Evolutionary conservation across 2,329 filamentous ascomycete species (phyloP).

Genomic region (Davidsoniella virescens): DNA sequence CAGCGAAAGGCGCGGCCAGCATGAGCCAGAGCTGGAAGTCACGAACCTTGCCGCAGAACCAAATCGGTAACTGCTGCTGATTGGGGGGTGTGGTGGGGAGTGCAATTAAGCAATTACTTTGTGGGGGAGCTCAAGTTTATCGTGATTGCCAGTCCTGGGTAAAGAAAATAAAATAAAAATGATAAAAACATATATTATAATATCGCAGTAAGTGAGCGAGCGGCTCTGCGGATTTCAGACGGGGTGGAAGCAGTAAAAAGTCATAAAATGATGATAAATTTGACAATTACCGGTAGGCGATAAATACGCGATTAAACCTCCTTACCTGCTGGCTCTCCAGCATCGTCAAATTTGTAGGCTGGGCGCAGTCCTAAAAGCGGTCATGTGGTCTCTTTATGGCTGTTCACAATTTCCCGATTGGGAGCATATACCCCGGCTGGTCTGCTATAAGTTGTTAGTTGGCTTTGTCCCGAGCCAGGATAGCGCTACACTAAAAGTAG

Average conservation of each 20-base stretch:
- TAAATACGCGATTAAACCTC: neutral
- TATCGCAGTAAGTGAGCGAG: neutral
- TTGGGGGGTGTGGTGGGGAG: too few relatives aligned
- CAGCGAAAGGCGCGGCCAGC: too few relatives aligned
- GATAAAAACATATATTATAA: too few relatives aligned
- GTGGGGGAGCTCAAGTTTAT: too few relatives aligned
- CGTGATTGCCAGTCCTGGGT: neutral
- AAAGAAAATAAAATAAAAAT: too few relatives aligned
- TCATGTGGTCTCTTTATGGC: conserved; percentile 6
- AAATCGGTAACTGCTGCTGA: too few relatives aligned
- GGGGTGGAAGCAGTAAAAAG: neutral
- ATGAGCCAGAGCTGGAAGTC: too few relatives aligned
- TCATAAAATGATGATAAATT: too few relatives aligned
- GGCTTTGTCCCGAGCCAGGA: neutral
- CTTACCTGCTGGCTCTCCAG: neutral
- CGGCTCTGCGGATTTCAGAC: neutral
- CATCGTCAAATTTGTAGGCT: neutral
- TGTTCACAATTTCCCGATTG: conserved; percentile 3
- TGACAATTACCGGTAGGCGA: too few relatives aligned
- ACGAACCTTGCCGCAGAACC: too few relatives aligned
- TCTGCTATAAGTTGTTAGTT: neutral
- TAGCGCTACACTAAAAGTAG: neutral
- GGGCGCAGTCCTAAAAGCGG: conserved; percentile 8
- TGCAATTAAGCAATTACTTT: too few relatives aligned
- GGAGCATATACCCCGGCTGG: neutral